Percentiles rank a stretch among this genome's conserved stretches.
phyloP scores from a whole-genome alignment of 805 yeast genomes.

The Candida ascalaphidarum region DNA sequence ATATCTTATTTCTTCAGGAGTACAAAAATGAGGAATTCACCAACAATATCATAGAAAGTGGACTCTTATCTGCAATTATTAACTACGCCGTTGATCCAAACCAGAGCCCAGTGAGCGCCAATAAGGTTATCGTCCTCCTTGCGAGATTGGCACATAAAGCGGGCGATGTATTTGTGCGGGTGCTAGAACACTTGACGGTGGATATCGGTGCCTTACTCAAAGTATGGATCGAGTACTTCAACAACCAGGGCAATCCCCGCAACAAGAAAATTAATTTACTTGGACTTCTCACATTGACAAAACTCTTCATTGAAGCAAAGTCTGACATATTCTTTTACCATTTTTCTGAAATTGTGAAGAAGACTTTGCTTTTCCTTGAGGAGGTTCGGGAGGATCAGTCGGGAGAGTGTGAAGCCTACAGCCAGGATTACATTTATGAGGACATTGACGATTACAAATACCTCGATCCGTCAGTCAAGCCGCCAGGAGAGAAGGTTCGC shows the following conservation, averaged over 20 bases:
- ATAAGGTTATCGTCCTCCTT: slow-evolving; percentile 27
- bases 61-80: slow-evolving; percentile 35
- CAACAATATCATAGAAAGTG: slow-evolving; percentile 30
- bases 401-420: slow-evolving; percentile 28
- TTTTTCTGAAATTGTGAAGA: slow-evolving; percentile 20
- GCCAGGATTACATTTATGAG: slow-evolving; percentile 27
- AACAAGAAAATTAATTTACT: slow-evolving; percentile 60
- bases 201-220: slow-evolving; percentile 16
- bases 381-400: slow-evolving; percentile 54
- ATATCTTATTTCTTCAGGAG: slow-evolving; percentile 34
- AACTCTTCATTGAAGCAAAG: slow-evolving; percentile 20
- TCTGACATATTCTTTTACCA: slow-evolving; percentile 7
- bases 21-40: slow-evolving; percentile 16
- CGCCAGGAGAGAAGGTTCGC: slow-evolving; percentile 34
- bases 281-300: slow-evolving; percentile 48
- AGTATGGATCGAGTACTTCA: slow-evolving; percentile 32
- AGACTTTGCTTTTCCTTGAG: slow-evolving; percentile 48
- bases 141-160: slow-evolving; percentile 27
- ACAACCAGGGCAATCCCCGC: slow-evolving; percentile 63
- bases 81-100: slow-evolving; percentile 33
- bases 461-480: slow-evolving; percentile 30
- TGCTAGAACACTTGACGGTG: slow-evolving; percentile 20
- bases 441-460: slow-evolving; percentile 35
- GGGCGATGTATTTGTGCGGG: slow-evolving; percentile 23
- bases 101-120: slow-evolving; percentile 31